Evolutionary conservation across 495 filamentous ascomycete species (phyloP).

Genomic region (Penicillium antarcticum): DNA sequence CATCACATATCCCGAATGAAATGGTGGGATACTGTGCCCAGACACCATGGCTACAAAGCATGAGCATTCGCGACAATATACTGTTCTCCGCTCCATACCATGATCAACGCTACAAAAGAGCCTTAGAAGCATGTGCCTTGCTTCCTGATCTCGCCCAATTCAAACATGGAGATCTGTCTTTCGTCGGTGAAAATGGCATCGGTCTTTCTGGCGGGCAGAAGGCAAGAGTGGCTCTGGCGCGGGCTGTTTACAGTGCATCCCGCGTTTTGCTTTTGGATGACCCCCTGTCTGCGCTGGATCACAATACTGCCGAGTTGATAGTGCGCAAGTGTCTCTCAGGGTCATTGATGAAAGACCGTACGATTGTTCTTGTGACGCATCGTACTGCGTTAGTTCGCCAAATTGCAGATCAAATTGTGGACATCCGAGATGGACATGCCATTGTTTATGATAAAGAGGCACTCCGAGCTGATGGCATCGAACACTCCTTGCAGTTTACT

Average conservation of each 20-base stretch:
- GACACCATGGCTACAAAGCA: constrained; percentile 86
- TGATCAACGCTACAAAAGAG: constrained; percentile 54
- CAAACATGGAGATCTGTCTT: constrained; percentile 63
- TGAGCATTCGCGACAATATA: constrained; percentile 85
- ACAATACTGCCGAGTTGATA: constrained; percentile 73
- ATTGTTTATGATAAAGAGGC: constrained; percentile 41
- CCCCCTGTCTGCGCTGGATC: constrained; percentile 65
- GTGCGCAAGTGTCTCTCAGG: constrained; percentile 65
- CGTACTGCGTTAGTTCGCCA: constrained; percentile 63
- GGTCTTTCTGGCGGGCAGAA: constrained; percentile 70
- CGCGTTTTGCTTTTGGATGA: constrained; percentile 67
- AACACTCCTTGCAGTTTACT: constrained; percentile 8
- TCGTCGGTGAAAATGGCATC: constrained; percentile 68
- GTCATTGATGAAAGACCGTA: constrained; percentile 58
- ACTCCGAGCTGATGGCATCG: constrained; percentile 16
- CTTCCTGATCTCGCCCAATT: constrained; percentile 61
- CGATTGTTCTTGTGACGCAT: constrained; percentile 74
- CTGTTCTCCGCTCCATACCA: constrained; percentile 73
- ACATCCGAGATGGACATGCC: constrained; percentile 57
- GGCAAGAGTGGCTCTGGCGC: constrained; percentile 64
- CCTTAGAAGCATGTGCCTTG: constrained; percentile 61
- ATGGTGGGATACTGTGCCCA: constrained; percentile 81
- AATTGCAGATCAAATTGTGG: constrained; percentile 65
- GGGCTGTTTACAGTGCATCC: constrained; percentile 67
- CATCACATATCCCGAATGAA: constrained; percentile 56